Base-by-base conservation (phyloP, 345 rosid genomes). In the Populus pruinosa region DNA sequence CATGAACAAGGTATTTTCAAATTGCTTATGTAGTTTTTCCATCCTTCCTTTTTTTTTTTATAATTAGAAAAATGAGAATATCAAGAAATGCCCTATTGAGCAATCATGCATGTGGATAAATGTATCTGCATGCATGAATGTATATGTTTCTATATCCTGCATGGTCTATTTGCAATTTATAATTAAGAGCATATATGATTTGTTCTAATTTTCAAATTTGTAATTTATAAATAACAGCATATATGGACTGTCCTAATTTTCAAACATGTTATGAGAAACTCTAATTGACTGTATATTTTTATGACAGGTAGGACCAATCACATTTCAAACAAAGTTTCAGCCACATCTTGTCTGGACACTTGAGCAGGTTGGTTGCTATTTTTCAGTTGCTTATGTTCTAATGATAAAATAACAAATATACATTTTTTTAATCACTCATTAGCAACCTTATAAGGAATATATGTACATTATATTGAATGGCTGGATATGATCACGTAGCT, bases 281-380 rank as follows among this genome's bases (percentile, higher is more conserved):
- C 36, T 49, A 20, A 29, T 17, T 69, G 18, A 56, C 71, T 82
- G 63, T 36, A 11, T 63, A 0, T 81, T 67, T 31, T 23, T 79
- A 47, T 31, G 75, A 74, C 88, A 96, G 99, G 96, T 90, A 25
- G 92, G 88, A 72, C 98, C 95, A 71, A 75, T 90, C 82, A 92
- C 97, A 69, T 96, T 89, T 76, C 82, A 91, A 82, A 90, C 97
- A 6, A 94, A 87, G 76, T 94, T 90, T 79, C 98, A 89, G 92
- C 89, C 92, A 35, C 94, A 91, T 81, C 97, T 93, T 84, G 87
- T 91, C 75, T 92, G 97, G 97, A 83, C 90, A 12, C 91, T 96
- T 65, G 98, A 96, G 79, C 94, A 92, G 99, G 99, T 96, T 84
- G 55, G 72, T 69, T 69, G 14, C 72, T 31, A 25, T 67, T 33